Conservation (phyloP, 495 filamentous ascomycete species). For the Gamarada debralockiae region DNA sequence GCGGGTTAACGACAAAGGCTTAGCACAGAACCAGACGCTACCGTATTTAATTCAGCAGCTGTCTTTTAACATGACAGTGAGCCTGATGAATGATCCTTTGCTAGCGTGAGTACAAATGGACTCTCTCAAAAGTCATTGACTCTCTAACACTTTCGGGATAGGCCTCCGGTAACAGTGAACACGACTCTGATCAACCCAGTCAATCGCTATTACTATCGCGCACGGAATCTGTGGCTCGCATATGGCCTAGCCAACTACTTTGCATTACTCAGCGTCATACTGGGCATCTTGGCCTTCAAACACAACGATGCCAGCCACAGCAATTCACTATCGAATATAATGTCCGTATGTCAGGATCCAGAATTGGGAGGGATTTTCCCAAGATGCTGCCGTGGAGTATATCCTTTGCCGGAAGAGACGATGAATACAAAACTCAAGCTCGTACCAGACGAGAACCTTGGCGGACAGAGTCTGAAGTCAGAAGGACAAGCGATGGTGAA, state of each 20-base stretch:
- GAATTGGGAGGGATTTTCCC: too few relatives aligned
- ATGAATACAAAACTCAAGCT: too few relatives aligned
- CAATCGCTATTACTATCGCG: constrained; percentile 19
- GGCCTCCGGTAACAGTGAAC: not conserved
- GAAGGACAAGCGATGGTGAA: too few relatives aligned
- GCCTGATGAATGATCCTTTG: constrained; percentile 14
- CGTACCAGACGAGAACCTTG: too few relatives aligned
- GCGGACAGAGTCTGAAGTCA: too few relatives aligned
- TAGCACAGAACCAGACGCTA: constrained; percentile 20
- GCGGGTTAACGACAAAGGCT: constrained; percentile 15
- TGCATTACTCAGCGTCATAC: constrained; percentile 22
- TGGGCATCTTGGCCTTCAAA: constrained; percentile 10
- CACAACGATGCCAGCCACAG: constrained; percentile 9
- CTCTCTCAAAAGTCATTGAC: not conserved
- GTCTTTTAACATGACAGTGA: constrained; percentile 22
- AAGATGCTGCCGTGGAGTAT: too few relatives aligned
- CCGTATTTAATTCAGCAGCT: constrained; percentile 22
- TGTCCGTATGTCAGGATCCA: too few relatives aligned
- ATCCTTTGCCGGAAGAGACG: too few relatives aligned
- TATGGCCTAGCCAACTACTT: constrained; percentile 40
- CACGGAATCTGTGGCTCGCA: constrained; percentile 28
- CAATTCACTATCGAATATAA: too few relatives aligned
- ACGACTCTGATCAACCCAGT: not conserved
- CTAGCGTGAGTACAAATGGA: constrained; percentile 15
- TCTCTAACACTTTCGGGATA: not conserved